Base-by-base conservation (phyloP, 2,329 filamentous ascomycete genomes). In the Magnaporthiopsis incrustans region DNA sequence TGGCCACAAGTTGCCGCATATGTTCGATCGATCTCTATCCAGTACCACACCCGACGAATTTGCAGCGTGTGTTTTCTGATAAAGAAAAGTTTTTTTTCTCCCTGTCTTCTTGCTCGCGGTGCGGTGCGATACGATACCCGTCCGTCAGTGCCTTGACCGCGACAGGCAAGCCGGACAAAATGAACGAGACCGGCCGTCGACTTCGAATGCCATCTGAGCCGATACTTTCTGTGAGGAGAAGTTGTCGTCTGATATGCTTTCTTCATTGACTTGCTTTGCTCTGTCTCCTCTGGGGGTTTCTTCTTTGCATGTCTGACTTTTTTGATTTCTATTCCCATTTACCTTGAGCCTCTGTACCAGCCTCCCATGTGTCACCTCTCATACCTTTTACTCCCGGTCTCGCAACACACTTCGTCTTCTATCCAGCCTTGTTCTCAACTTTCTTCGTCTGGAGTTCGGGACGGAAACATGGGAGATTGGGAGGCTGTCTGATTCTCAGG, bases 91-190 rank as follows among this genome's bases (percentile, higher is more conserved):
- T 32, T 58, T 60, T 5, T 5, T 61, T 30, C 30, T 15, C 32
- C 58, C 30, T 38, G 15, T n/a, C 32, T 32, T 32, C 58, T 57
- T 62, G 61, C 61, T 62, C 50, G 61, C 61, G 56, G 32, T 22
- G 27, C n/a, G 7, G 38, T 56, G 33, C 27, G 35, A 60, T 32
- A 22, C 59, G 62, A 60, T 57, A 62, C 59, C 25, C 32, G 32
- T 61, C 64, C 60, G 63, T 44, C 58, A 30, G 59, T 63, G 65
- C 64, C 62, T 65, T 60, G 64, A 64, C 58, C 44, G 44, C 44
- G 22, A 53, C 44, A 53, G 44, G 44, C 44, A 53, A n/a, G 44
- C n/a, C 44, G 44, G 44, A 25, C 44, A 53, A 25, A n/a, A 22
- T 22, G 44, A 53, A 53, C 44, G 44, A 53, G 44, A 53, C 44